Evolutionary conservation across 2,329 filamentous ascomycete genomes (phyloP).

Genomic region (Pestalotiopsis sp.): DNA sequence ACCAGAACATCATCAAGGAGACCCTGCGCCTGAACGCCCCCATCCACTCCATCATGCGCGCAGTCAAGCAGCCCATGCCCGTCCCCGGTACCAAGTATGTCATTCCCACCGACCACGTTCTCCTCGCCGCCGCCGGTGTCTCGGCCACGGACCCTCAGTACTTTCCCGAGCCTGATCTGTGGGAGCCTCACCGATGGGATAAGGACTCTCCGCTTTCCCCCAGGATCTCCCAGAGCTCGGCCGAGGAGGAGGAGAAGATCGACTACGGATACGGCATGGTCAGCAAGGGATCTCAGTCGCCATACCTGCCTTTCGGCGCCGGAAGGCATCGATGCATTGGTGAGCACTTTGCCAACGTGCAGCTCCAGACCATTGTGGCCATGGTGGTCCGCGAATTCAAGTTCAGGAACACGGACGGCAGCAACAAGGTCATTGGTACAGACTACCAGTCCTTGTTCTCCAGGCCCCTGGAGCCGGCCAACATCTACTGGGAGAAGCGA

Average conservation of each 20-base stretch:
- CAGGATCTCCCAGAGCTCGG: slow-evolving; percentile 44
- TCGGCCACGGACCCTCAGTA: slow-evolving; percentile 71
- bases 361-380: slow-evolving; percentile 83
- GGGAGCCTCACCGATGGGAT: slow-evolving; percentile 94
- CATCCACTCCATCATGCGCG: slow-evolving; percentile 93
- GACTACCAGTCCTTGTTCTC: slow-evolving; percentile 75
- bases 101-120: slow-evolving; percentile 77
- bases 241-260: slow-evolving; percentile 71
- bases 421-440: slow-evolving; percentile 67
- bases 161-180: slow-evolving; percentile 81
- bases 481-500: slow-evolving; percentile 76
- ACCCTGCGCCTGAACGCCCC: slow-evolving; percentile 89
- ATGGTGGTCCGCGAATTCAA: slow-evolving; percentile 79
- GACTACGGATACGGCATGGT: slow-evolving; percentile 95
- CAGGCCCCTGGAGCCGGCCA: slow-evolving; percentile 69
- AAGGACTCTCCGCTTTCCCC: slow-evolving; percentile 60
- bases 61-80: slow-evolving; percentile 85
- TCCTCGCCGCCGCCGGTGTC: slow-evolving; percentile 85
- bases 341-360: slow-evolving; percentile 93
- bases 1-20: slow-evolving; percentile 86
- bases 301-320: slow-evolving; percentile 92
- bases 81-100: slow-evolving; percentile 82
- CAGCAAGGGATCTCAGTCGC: slow-evolving; percentile 85
- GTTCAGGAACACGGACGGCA: slow-evolving; percentile 75
- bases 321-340: slow-evolving; percentile 94